A percentile compares a stretch with the other conserved stretches of the same genome.
These are phyloP conservation scores for Scleroderma bovista DNA, from an alignment of 768 basidiomycete species.

Conservation along the genomic window DNA sequence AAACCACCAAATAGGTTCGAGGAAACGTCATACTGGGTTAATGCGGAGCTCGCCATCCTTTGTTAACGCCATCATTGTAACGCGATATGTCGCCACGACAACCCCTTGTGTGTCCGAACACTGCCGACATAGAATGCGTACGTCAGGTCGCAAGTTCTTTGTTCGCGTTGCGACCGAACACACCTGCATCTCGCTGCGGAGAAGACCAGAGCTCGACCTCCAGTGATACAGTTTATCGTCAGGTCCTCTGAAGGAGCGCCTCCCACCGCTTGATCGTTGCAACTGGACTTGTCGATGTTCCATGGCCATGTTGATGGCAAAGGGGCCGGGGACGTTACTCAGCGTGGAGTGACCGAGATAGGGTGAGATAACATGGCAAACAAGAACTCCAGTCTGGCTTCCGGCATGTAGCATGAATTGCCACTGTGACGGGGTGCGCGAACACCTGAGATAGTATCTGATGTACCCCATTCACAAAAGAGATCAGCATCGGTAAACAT, in stretches of 20 bases:
- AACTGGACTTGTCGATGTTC: conserved; percentile 8
- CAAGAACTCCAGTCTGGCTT: conserved; percentile 12
- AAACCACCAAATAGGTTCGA: neutral
- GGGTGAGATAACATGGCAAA: conserved; percentile 18
- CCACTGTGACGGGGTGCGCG: conserved; percentile 17
- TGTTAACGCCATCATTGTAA: conserved; percentile 15
- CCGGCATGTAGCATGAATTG: conserved; percentile 16
- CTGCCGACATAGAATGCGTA: conserved; percentile 2
- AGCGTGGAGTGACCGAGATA: conserved; percentile 15
- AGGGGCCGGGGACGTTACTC: conserved; percentile 3
- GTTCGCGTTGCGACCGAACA: neutral
- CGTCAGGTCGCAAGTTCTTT: neutral
- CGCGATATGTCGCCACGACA: conserved; percentile 24
- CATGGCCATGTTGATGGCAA: conserved; percentile 14
- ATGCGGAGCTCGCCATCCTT: conserved; percentile 25
- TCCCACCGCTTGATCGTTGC: conserved; percentile 8
- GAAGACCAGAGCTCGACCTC: conserved; percentile 7
- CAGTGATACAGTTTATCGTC: conserved; percentile 19
- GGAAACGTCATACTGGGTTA: conserved; percentile 18
- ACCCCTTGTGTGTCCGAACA: conserved; percentile 13
- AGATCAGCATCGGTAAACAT: neutral
- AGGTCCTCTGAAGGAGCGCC: conserved; percentile 20
- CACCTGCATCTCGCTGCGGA: conserved; percentile 22
- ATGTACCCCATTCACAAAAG: neutral
- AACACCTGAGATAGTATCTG: conserved; percentile 22